Evolutionary conservation across 371 early-diverging fungal species (phyloP).

Genomic region (Coemansia sp.): DNA sequence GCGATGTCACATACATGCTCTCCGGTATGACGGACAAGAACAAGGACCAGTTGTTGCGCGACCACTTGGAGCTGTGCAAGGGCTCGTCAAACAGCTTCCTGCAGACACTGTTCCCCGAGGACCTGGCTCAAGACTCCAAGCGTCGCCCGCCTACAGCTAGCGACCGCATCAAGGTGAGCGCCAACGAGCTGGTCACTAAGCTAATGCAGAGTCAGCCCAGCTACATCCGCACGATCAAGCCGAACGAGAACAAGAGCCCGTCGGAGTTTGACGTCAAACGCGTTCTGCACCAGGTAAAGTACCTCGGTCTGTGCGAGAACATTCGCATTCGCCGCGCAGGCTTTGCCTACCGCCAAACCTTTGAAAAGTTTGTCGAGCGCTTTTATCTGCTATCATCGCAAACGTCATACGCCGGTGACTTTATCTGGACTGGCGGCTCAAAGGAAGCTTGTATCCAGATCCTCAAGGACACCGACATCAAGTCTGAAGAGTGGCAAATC

Average conservation of each 20-base stretch:
- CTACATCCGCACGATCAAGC: conserved; percentile 99
- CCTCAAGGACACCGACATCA: conserved; percentile 81
- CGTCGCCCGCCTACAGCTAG: conserved; percentile 85
- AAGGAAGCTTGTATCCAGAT: conserved; percentile 74
- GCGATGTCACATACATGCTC: conserved; percentile 88
- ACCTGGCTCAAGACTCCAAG: conserved; percentile 80
- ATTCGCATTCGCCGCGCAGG: conserved; percentile 97
- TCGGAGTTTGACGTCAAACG: conserved; percentile 87
- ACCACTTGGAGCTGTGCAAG: conserved; percentile 79
- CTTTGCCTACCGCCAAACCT: conserved; percentile 89
- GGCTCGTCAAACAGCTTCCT: conserved; percentile 67
- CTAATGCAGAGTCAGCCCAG: conserved; percentile 95
- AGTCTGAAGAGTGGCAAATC: conserved; percentile 91
- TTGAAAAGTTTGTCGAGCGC: conserved; percentile 84
- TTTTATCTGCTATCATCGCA: conserved; percentile 76
- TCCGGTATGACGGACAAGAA: conserved; percentile 98
- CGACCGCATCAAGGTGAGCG: conserved; percentile 76
- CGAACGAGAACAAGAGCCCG: conserved; percentile 89
- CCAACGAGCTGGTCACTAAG: conserved; percentile 78
- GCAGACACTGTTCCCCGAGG: conserved; percentile 79
- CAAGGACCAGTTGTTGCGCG: conserved; percentile 93
- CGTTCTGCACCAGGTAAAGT: conserved; percentile 95
- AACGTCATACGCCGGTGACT: conserved; percentile 83
- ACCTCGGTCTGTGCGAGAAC: conserved; percentile 94
- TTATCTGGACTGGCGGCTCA: conserved; percentile 76